Conservation (phyloP, 371 early-diverging fungal genomes). For the Apophysomyces ossiformis region DNA sequence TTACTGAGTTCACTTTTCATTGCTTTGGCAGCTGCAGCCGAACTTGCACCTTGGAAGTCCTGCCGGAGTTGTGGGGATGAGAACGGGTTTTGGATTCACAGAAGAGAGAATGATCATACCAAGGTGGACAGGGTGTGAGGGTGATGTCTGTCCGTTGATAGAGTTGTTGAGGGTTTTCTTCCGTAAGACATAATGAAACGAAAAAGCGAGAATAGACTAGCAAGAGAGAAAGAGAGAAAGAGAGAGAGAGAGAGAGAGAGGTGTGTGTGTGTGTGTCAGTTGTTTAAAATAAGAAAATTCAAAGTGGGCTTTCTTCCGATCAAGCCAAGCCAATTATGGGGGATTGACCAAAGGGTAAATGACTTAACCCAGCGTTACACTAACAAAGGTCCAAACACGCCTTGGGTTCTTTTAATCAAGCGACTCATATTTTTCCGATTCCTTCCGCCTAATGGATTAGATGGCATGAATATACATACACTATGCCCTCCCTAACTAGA, state of each 20-base stretch:
- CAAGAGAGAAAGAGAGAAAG: conserved; percentile 4
- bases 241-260: neutral
- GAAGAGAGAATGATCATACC: conserved; percentile 34
- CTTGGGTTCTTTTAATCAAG: neutral
- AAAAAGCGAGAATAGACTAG: too few relatives aligned
- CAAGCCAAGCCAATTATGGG: conserved; percentile 6
- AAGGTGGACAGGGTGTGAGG: conserved; percentile 65
- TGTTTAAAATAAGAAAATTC: neutral
- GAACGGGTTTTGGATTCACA: conserved; percentile 2
- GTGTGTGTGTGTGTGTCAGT: neutral
- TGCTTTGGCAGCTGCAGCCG: conserved; percentile 69
- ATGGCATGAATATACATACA: neutral
- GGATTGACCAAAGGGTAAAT: neutral
- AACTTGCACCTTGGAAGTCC: conserved; percentile 72
- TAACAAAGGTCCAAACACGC: neutral
- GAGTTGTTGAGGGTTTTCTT: conserved; percentile 40
- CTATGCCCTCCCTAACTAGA: neutral
- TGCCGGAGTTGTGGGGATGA: conserved; percentile 16
- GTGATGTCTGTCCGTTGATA: conserved; percentile 49
- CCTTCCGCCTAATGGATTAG: neutral
- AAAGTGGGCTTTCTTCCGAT: conserved; percentile 9
- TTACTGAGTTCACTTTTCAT: conserved; percentile 68
- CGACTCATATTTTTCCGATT: conserved; percentile 2
- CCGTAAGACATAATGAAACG: conserved; percentile 27
- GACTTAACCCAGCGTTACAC: neutral